These are phyloP conservation scores for Ogataea neopini DNA, from an alignment of 805 yeast genomes.

Conservation along the genomic window DNA sequence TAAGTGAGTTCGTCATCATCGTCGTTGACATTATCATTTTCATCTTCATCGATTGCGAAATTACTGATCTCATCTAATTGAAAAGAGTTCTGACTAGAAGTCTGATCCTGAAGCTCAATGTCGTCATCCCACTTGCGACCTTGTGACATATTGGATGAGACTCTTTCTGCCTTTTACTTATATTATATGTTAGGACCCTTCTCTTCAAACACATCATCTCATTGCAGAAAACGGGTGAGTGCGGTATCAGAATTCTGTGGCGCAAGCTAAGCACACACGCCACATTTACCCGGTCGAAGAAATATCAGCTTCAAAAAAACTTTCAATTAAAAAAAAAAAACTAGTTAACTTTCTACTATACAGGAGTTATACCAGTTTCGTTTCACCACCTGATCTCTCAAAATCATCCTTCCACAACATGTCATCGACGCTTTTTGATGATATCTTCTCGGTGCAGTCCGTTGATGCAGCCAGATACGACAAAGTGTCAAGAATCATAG, in stretches of 20 bases:
- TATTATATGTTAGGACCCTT: not conserved
- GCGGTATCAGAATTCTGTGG: not conserved
- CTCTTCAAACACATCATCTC: not conserved
- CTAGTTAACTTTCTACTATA: no score
- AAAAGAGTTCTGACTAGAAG: constrained; percentile 23
- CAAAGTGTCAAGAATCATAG: constrained; percentile 86
- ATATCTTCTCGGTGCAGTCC: constrained; percentile 81
- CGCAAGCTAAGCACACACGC: not conserved
- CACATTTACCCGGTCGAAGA: constrained; percentile 2
- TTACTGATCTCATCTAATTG: constrained; percentile 23
- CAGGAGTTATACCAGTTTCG: no score
- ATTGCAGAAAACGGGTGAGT: not conserved
- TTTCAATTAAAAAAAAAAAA: not conserved
- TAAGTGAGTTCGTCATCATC: constrained; percentile 19
- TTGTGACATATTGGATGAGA: constrained; percentile 10
- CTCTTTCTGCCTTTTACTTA: not conserved
- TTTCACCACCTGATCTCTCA: no score
- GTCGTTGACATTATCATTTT: constrained; percentile 9
- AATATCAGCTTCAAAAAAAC: not conserved
- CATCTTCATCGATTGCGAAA: constrained; percentile 27
- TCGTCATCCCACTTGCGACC: constrained; percentile 14
- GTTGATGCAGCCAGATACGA: constrained; percentile 89
- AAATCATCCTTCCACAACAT: constrained; percentile 37
- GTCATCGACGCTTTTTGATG: constrained; percentile 87
- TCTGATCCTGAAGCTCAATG: constrained; percentile 24